Conservation (phyloP, 176 grass and related monocot species). For the bread wheat (Triticum aestivum) region DNA sequence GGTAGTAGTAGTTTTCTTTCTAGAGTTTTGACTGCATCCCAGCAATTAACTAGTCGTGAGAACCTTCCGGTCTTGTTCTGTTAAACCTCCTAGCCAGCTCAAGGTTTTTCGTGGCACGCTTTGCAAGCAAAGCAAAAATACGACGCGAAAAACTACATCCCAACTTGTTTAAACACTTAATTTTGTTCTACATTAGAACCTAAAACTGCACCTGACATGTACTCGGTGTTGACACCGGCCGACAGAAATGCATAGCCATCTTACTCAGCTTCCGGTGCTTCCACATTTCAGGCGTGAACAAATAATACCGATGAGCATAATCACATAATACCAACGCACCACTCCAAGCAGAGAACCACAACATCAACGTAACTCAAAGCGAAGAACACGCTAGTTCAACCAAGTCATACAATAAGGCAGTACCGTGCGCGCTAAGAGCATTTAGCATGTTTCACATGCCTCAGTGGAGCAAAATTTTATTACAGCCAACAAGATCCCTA, state of each 20-base stretch:
- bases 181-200: neutral
- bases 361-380: slow-evolving; percentile 9
- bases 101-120: no score
- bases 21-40: no score
- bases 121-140: no score
- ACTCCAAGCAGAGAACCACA: neutral
- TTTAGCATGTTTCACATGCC: slow-evolving; percentile 14
- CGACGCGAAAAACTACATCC: neutral
- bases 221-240: neutral
- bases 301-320: neutral
- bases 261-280: no score
- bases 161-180: neutral
- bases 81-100: no score
- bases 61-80: no score
- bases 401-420: slow-evolving; percentile 3
- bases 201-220: neutral
- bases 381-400: slow-evolving; percentile 1
- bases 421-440: neutral
- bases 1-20: no score
- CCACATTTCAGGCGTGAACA: no score
- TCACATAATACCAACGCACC: neutral
- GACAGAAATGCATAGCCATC: neutral
- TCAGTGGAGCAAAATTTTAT: slow-evolving; percentile 26
- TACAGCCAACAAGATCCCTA: slow-evolving; percentile 22
- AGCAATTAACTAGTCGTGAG: no score